Evolutionary conservation across 306 rosid genomes (phyloP), one percentile per base, ranked within the genome.

Genomic region (Senna siamea): DNA sequence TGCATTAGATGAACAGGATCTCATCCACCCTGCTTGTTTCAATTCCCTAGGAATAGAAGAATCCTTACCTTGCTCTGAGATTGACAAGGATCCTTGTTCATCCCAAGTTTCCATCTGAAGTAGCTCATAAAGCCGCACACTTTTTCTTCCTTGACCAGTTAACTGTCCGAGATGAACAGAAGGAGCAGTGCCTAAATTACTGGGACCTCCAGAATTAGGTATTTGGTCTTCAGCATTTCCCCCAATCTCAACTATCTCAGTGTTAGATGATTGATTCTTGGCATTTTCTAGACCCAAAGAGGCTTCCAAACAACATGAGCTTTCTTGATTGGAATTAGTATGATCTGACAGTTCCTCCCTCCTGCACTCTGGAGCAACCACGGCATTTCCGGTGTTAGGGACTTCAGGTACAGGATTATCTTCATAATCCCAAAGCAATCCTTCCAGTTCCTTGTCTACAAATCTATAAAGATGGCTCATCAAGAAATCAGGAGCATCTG

Each of bases 401-500:
- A 52, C 40, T 26, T 76, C 83, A 48, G 73, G 61, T 46, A 62
- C 47, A 38, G 82, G 70, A 66, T 76, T 73, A 70, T 79, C 85
- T 79, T 85, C 92, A 74, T 83, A 83, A 74, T 83, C 86, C 92
- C 92, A 88, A 47, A 88, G 89, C 72, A 88, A 79, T 44, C 92
- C 92, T 77, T 88, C 89, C 51, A 88, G 76, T 79, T 88, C 89
- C 76, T 79, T 85, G 80, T 88, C 85, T 56, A 88, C 76, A 67
- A 79, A 85, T 77, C 84, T 85, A 64, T 88, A 88, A 64, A 88
- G 92, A 69, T 88, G 76, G 74, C 86, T 81, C 92, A 88, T 85
- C 74, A 89, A 75, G 80, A 86, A 89, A 58, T 89, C 93, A 60
- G 93, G 90, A 5, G 90, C 93, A 78, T 89, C 93, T 2, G 90